Conservation (phyloP, 768 basidiomycete genomes). For the Suillus luteus region DNA sequence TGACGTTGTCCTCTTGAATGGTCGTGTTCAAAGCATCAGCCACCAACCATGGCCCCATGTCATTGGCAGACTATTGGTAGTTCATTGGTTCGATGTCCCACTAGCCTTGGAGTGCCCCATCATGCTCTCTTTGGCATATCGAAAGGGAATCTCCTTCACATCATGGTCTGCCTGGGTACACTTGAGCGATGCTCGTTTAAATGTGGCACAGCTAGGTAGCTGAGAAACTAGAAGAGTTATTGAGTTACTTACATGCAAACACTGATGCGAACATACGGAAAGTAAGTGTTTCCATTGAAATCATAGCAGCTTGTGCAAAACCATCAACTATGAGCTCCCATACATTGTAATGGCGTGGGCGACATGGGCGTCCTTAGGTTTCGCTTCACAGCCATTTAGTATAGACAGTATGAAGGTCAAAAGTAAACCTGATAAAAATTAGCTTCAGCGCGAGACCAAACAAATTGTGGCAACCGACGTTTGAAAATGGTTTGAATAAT, state of each 20-base stretch:
- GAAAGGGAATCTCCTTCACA: not conserved
- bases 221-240: not conserved
- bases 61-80: not conserved
- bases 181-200: not conserved
- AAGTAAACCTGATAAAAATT: not conserved
- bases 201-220: not conserved
- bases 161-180: not conserved
- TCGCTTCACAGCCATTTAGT: not conserved
- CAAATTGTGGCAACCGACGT: not conserved
- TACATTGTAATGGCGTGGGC: not conserved
- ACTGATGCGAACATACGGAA: not conserved
- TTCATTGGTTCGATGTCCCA: not conserved
- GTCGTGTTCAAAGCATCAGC: not conserved
- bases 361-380: not conserved
- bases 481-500: not conserved
- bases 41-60: not conserved
- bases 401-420: not conserved
- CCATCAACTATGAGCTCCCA: not conserved
- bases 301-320: not conserved
- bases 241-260: not conserved
- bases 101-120: not conserved
- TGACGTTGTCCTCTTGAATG: not conserved
- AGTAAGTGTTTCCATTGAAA: not conserved
- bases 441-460: not conserved
- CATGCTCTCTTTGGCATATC: not conserved